Base-by-base conservation (phyloP, 2,329 filamentous ascomycete genomes). In the Arthrinium puccinioides region DNA sequence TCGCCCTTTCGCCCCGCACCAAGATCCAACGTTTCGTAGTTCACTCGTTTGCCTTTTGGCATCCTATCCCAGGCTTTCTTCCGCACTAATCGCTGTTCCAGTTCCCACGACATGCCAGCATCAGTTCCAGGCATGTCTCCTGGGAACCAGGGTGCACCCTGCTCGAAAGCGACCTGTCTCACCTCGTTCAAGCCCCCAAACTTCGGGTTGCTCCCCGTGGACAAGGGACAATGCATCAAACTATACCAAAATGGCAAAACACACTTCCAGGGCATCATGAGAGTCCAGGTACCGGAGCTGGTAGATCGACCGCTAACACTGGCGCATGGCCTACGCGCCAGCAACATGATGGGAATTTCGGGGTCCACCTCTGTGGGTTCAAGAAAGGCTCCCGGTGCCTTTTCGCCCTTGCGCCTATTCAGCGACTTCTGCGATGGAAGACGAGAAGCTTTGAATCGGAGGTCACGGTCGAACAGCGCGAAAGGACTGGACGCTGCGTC, bases 241-340 rank as follows among this genome's bases (percentile, higher is more conserved):
- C 78, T 80, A 50, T 90, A 83, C 92, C 92, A 98, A 21, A 96
- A 69, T 0, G 87, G 78, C 24, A 79, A 68, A 24, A 97, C 83
- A 50, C 86, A 95, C 54, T 86, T 88, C 87, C 90, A 96, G 0
- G 92, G 92, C 4, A 92, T 72, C 18, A 97, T 68, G 2, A 97
- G 57, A 0, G 82, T 92, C 87, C 88, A 97, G 0, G 72, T 80
- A 0, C 83, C 82, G 32, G 83, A 64, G 25, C 62, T 61, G 2
- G 57, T 50, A 9, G 62, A 56, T 9, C 70, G 56, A 4, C 77
- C 72, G 9, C 75, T 77, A 15, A 15, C 9, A 27, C 15, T 13
- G 4, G 15, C 7, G 5, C 19, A 15, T 11, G 35, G 14, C 16
- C 35, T 20, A 21, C 21, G 27, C 23, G 81, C 70, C 5, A 87